Percentiles rank a stretch among this genome's conserved stretches.
These are phyloP conservation scores for Neofusicoccum cordaticola DNA, from an alignment of 2,329 filamentous ascomycete genomes.

Conservation along the genomic window DNA sequence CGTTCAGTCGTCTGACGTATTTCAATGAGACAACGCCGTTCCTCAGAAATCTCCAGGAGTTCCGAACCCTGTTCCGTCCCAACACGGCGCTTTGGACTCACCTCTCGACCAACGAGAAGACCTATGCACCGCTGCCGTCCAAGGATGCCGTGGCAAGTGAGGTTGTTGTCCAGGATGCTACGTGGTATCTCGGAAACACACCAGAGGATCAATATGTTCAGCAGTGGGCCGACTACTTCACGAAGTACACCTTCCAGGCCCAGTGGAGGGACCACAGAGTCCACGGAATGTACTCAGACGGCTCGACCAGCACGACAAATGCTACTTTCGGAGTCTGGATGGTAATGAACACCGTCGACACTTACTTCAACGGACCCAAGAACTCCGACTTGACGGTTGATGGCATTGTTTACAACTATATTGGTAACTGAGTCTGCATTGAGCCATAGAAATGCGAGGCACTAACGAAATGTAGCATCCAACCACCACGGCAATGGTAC, in stretches of 20 bases:
- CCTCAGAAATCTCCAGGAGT: slow-evolving; percentile 58
- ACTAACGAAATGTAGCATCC: slow-evolving; percentile 28
- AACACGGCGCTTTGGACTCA: slow-evolving; percentile 62
- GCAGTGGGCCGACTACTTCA: slow-evolving; percentile 60
- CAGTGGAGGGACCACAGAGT: slow-evolving; percentile 58
- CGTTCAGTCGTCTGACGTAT: slow-evolving; percentile 60
- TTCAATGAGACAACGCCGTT: slow-evolving; percentile 57
- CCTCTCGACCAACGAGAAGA: slow-evolving; percentile 55
- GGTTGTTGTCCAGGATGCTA: slow-evolving; percentile 61
- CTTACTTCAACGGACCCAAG: slow-evolving; percentile 60
- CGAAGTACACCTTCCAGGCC: slow-evolving; percentile 63
- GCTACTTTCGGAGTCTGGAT: slow-evolving; percentile 60
- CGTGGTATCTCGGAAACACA: slow-evolving; percentile 58
- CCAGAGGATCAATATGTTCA: slow-evolving; percentile 55
- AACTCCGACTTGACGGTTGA: slow-evolving; percentile 64
- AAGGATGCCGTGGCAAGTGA: slow-evolving; percentile 42
- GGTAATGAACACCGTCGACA: slow-evolving; percentile 63
- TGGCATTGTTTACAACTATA: slow-evolving; percentile 65
- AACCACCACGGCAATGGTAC: slow-evolving; percentile 64
- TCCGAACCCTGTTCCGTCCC: slow-evolving; percentile 60
- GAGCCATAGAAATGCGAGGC: background rate
- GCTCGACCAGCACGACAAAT: slow-evolving; percentile 49
- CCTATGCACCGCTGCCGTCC: slow-evolving; percentile 54
- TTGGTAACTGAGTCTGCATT: slow-evolving; percentile 28
- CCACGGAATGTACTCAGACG: slow-evolving; percentile 56